A percentile compares a stretch with the other conserved stretches of the same genome.
Conservation (phyloP, 2,329 filamentous ascomycete genomes). For the Claviceps digitariae region DNA sequence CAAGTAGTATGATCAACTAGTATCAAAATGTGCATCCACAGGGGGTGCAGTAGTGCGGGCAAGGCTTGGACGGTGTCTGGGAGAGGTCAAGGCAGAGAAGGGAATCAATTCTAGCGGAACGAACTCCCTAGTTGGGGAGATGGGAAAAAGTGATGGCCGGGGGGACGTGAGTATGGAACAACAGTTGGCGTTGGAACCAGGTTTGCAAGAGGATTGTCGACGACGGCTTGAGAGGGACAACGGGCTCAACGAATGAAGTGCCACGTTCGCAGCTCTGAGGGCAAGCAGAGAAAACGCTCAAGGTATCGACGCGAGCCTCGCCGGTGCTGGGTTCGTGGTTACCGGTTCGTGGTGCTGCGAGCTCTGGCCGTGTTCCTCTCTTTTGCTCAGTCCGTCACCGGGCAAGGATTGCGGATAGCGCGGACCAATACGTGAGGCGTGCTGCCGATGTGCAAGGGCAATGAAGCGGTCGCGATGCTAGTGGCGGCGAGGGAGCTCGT, state of each 20-base stretch:
- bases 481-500: conserved; percentile 8
- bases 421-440: conserved; percentile 12
- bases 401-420: conserved; percentile 11
- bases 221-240: not conserved
- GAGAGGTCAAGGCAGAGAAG: conserved; percentile 6
- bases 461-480: conserved; percentile 4
- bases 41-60: conserved; percentile 4
- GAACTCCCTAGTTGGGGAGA: not conserved
- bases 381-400: conserved; percentile 5
- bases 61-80: not conserved
- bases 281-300: not conserved
- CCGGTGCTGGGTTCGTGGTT: not conserved
- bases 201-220: conserved; percentile 1
- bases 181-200: conserved; percentile 7
- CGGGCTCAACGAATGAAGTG: conserved; percentile 2
- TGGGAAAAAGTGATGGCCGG: conserved; percentile 9
- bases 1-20: conserved; percentile 4
- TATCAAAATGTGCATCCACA: conserved; percentile 6
- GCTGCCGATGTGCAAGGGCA: conserved; percentile 11
- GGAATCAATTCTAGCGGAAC: conserved; percentile 7
- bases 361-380: not conserved
- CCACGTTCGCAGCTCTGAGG: not conserved
- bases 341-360: not conserved
- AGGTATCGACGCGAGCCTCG: not conserved
- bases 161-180: conserved; percentile 10